Percentiles rank a stretch among this genome's conserved stretches.
Conservation (phyloP, 192 early-diverging fungal species). For the Coemansia sp. region DNA sequence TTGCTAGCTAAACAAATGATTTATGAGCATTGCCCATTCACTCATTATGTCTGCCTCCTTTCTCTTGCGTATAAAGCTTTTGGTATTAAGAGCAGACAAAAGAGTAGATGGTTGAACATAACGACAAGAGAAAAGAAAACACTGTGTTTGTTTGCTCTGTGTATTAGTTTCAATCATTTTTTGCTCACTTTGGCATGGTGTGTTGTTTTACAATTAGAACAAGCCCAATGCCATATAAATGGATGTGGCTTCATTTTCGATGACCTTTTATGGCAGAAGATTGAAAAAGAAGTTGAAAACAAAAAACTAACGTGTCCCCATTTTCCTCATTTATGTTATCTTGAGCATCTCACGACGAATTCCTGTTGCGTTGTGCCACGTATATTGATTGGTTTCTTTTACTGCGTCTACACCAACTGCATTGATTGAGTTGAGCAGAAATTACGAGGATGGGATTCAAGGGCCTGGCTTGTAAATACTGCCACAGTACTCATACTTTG, state of each 20-base stretch:
- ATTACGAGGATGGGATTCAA: not conserved
- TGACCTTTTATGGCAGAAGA: not conserved
- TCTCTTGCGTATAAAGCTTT: not conserved
- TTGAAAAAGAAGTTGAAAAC: not conserved
- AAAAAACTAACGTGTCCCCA: not conserved
- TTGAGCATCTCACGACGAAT: not conserved
- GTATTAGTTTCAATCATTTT: not conserved
- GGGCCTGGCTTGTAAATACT: not conserved
- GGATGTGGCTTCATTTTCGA: not conserved
- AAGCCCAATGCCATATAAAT: not conserved
- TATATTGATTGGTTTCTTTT: not conserved
- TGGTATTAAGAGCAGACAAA: not conserved
- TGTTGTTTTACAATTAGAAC: not conserved
- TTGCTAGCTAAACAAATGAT: not conserved
- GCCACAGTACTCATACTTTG: not conserved
- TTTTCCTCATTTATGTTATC: conserved; percentile 7
- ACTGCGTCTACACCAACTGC: not conserved
- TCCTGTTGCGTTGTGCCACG: not conserved
- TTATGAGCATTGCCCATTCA: not conserved
- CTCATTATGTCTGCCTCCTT: not conserved
- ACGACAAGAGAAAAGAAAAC: not conserved
- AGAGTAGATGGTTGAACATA: not conserved
- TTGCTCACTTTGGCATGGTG: not conserved
- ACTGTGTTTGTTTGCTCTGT: not conserved
- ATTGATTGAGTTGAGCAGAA: not conserved